Conservation (phyloP, 768 basidiomycete genomes). For the Sarcodon aspratus region DNA sequence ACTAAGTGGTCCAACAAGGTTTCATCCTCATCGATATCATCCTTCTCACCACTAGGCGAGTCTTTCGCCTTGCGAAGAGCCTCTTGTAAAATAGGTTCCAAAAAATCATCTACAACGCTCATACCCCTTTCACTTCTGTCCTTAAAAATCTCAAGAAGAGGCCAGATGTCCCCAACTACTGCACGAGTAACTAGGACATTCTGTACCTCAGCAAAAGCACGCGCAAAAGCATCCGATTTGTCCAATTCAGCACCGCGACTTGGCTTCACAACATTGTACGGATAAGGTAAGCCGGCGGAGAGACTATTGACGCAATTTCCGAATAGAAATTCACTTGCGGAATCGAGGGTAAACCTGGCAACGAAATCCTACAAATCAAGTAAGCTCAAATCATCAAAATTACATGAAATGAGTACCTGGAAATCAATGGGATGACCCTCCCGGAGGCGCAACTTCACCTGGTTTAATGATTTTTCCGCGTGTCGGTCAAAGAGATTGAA, state of each 20-base stretch:
- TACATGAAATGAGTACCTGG: conserved; percentile 2
- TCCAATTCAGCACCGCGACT: conserved; percentile 6
- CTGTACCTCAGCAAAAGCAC: conserved; percentile 42
- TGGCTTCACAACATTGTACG: conserved; percentile 21
- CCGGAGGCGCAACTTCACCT: conserved; percentile 3
- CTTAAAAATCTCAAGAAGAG: conserved; percentile 37
- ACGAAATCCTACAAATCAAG: conserved; percentile 30
- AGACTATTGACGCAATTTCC: conserved; percentile 36
- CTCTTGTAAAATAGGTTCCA: conserved; percentile 40
- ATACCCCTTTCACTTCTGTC: conserved; percentile 35
- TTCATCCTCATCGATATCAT: conserved; percentile 14
- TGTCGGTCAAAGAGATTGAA: too few species aligned
- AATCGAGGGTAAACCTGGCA: conserved; percentile 48
- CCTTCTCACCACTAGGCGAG: conserved; percentile 6
- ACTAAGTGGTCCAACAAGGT: conserved; percentile 14
- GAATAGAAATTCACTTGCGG: conserved; percentile 49
- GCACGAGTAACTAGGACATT: conserved; percentile 24
- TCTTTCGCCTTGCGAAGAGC: conserved; percentile 29
- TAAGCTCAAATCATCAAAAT: not conserved
- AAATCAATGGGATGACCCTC: conserved; percentile 8
- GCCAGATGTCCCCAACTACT: conserved; percentile 35
- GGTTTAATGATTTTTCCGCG: conserved; percentile 3
- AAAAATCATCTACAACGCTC: conserved; percentile 36
- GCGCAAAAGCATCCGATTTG: conserved; percentile 23
- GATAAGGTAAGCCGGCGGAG: conserved; percentile 36